Evolutionary conservation across 2,329 filamentous ascomycete species (phyloP).

Genomic region (Claviceps purpurea): DNA sequence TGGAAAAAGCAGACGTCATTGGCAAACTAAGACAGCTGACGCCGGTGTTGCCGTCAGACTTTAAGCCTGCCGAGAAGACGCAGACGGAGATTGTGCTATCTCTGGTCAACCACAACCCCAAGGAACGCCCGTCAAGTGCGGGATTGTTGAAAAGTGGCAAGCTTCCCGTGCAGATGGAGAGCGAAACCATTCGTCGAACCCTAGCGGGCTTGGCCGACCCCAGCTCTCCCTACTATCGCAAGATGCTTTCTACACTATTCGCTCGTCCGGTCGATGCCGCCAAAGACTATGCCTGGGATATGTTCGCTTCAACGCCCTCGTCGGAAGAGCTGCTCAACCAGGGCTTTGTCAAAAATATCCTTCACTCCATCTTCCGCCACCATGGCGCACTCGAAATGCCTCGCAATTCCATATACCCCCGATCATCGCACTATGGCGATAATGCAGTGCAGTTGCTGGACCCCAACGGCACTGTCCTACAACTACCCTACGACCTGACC

Average conservation of each 20-base stretch:
- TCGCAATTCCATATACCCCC: constrained; percentile 65
- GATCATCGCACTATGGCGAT: constrained; percentile 60
- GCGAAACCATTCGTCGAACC: constrained; percentile 75
- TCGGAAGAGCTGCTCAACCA: constrained; percentile 55
- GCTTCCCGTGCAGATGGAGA: constrained; percentile 82
- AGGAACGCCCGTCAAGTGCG: constrained; percentile 65
- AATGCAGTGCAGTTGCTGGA: constrained; percentile 74
- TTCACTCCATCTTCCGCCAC: constrained; percentile 68
- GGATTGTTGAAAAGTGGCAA: constrained; percentile 78
- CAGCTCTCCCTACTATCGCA: constrained; percentile 75
- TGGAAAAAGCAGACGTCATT: constrained; percentile 52
- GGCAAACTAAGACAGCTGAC: constrained; percentile 53
- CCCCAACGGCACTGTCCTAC: constrained; percentile 71
- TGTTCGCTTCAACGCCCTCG: constrained; percentile 41
- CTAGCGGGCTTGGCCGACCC: constrained; percentile 71
- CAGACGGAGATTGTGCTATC: constrained; percentile 69
- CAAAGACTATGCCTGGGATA: constrained; percentile 70
- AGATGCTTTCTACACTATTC: constrained; percentile 79
- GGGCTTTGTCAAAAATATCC: constrained; percentile 57
- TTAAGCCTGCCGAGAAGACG: constrained; percentile 54
- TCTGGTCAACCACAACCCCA: constrained; percentile 69
- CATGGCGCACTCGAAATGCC: constrained; percentile 80
- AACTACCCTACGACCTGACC: constrained; percentile 88
- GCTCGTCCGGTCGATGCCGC: constrained; percentile 61
- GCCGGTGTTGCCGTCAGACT: constrained; percentile 59